Base-by-base conservation (phyloP, 2,329 filamentous ascomycete species). In the Scortechinia acanthostroma region DNA sequence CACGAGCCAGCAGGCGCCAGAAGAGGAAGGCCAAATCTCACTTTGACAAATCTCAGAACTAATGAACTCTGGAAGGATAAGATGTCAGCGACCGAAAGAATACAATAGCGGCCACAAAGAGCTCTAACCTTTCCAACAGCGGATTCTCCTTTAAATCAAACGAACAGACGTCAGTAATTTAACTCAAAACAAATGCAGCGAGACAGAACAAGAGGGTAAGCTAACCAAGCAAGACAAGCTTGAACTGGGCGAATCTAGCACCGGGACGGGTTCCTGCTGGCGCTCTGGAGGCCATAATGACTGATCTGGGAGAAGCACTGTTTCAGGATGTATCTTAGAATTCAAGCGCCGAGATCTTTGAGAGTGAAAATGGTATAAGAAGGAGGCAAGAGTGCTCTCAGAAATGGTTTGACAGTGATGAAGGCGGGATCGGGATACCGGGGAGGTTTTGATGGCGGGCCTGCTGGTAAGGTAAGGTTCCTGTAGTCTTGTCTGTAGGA, bases 41-140 rank as follows among this genome's bases (percentile, higher is more conserved):
- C 90, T 80, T 98, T 98, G 62, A 98, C 93, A 61, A 98, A 98
- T 70, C 94, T 86, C 62, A 98, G 74, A 47, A 98, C 93, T 67
- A 98, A 85, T 53, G 93, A 98, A 71, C 91, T 96, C 91, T 95
- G 57, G 48, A 45, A 47, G 22, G 46, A 42, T 17, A 54, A 37
- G 22, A 45, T 37, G 33, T 42, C 46, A 43, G 22, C 17, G 6
- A 10, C 35, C 10, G 35, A 15, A 13, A 10, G 10, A 40, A 40
- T 13, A 40, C n/a, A n/a, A 17, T 22, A 42, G n/a, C 16, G 46
- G 46, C 6, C n/a, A 14, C n/a, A 47, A 21, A 28, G 47, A 53
- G 61, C 54, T 40, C 35, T 10, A 68, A 94, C 89, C 88, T 98
- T 98, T 84, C 93, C 93, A 47, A 98, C 93, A 48, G 93, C 93